Conservation (phyloP, 805 yeast genomes). For the Spathaspora boniae region DNA sequence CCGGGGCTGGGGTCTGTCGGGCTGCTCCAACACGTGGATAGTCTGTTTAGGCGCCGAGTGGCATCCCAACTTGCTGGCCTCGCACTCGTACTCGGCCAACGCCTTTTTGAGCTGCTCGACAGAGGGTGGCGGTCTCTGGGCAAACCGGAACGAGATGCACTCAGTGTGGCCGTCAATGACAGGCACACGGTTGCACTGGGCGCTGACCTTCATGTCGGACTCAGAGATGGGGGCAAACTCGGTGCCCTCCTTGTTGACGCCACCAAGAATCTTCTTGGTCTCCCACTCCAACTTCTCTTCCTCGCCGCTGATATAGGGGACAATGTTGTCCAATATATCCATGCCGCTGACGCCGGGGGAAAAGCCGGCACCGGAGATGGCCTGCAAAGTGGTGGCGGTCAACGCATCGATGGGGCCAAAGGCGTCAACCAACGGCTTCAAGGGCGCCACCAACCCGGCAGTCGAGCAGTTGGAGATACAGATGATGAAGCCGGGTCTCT, state of each 20-base stretch:
- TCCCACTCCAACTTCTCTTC: slow-evolving; percentile 99
- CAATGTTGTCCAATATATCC: slow-evolving; percentile 89
- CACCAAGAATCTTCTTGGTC: slow-evolving; percentile 89
- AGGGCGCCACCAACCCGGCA: slow-evolving; percentile 95
- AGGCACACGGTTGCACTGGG: slow-evolving; percentile 95
- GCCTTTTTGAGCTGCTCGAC: slow-evolving; percentile 73
- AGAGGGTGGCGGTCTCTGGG: slow-evolving; percentile 78
- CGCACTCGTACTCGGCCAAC: slow-evolving; percentile 73
- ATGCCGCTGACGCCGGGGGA: slow-evolving; percentile 97
- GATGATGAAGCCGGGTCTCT: slow-evolving; percentile 76
- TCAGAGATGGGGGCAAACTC: slow-evolving; percentile 58
- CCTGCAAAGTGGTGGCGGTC: slow-evolving; percentile 91
- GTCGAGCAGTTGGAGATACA: slow-evolving; percentile 99
- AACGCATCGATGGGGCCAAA: slow-evolving; percentile 89
- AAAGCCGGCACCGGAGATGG: slow-evolving; percentile 97
- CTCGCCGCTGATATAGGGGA: slow-evolving; percentile 94
- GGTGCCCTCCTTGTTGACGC: slow-evolving; percentile 46
- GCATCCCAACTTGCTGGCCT: slow-evolving; percentile 76
- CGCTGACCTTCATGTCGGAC: slow-evolving; percentile 80
- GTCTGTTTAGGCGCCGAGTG: slow-evolving; percentile 91
- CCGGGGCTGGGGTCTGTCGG: slow-evolving; percentile 96
- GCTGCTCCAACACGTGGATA: slow-evolving; percentile 86
- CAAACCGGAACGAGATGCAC: slow-evolving; percentile 83
- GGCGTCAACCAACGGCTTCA: slow-evolving; percentile 84
- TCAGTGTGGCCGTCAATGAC: slow-evolving; percentile 98